phyloP scores from a whole-genome alignment of 441 rosid genomes.

The Eutrema salsugineum region DNA sequence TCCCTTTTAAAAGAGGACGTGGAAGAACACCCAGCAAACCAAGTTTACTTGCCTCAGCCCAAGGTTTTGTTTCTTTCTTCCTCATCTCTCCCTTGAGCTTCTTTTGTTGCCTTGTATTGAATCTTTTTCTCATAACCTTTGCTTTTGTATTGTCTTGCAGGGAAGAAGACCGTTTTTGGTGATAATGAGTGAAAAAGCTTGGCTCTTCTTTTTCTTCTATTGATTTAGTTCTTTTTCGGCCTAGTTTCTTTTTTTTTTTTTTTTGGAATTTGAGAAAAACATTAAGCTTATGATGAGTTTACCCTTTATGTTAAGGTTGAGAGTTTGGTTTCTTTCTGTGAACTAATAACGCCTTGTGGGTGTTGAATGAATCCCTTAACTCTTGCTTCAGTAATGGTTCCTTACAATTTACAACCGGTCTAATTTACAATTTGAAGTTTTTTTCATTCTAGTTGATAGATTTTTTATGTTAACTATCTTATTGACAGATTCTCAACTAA shows the following conservation, averaged over 20 bases:
- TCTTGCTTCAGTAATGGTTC: too few relatives aligned
- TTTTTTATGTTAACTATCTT: too few relatives aligned
- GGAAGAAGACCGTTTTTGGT: slow-evolving; percentile 56
- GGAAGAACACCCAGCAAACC: slow-evolving; percentile 30
- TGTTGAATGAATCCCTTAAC: not conserved
- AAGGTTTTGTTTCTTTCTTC: slow-evolving; percentile 37
- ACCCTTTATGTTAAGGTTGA: not conserved
- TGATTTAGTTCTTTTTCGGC: not conserved
- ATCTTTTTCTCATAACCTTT: not conserved
- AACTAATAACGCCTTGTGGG: not conserved
- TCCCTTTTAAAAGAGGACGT: slow-evolving; percentile 4
- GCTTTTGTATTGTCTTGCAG: slow-evolving; percentile 38
- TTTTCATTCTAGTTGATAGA: not conserved
- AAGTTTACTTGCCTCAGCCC: slow-evolving; percentile 36
- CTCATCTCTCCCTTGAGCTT: not conserved
- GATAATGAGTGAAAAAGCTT: slow-evolving; percentile 34
- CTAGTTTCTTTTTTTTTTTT: not conserved
- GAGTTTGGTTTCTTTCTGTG: not conserved
- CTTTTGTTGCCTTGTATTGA: not conserved
- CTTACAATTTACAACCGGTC: too few relatives aligned
- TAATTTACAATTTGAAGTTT: too few relatives aligned
- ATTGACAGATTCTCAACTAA: too few relatives aligned
- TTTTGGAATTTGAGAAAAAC: not conserved
- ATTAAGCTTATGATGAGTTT: not conserved
- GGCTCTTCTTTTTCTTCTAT: not conserved